These are phyloP conservation scores for Xylariaceae sp. DNA, from an alignment of 2,329 filamentous ascomycete species.

Conservation along the genomic window DNA sequence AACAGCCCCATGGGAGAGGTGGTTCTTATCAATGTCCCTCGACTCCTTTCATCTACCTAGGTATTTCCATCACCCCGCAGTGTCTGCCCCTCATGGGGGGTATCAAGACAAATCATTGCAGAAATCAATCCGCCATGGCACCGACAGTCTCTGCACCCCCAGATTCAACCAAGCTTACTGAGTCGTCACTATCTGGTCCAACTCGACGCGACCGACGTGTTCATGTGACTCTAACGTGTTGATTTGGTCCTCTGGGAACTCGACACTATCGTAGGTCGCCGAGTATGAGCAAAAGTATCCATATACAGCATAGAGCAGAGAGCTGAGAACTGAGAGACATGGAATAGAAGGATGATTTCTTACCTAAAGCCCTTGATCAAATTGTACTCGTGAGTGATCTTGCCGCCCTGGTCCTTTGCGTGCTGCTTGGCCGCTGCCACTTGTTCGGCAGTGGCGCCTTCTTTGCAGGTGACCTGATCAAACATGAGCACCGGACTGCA, in stretches of 20 bases:
- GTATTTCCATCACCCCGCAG: conserved; percentile 9
- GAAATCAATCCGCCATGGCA: neutral
- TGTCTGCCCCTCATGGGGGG: conserved; percentile 13
- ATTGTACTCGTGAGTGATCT: conserved; percentile 75
- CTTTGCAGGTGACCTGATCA: conserved; percentile 71
- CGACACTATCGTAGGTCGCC: conserved; percentile 51
- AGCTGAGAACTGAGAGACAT: neutral
- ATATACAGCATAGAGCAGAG: neutral
- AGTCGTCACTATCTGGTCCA: conserved; percentile 62
- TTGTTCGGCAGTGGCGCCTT: conserved; percentile 59
- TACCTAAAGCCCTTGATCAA: conserved; percentile 94
- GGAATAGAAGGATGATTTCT: conserved; percentile 32
- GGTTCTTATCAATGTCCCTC: neutral
- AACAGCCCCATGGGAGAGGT: neutral
- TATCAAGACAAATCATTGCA: neutral
- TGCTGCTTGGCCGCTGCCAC: conserved; percentile 70
- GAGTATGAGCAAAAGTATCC: neutral
- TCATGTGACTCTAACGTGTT: conserved; percentile 61
- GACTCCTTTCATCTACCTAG: neutral
- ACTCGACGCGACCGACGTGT: conserved; percentile 69
- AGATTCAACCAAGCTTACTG: conserved; percentile 48
- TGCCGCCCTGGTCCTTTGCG: conserved; percentile 69
- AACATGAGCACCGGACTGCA: conserved; percentile 4
- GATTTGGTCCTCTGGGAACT: conserved; percentile 63
- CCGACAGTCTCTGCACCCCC: neutral